Evolutionary conservation across 1,284 basidiomycete species (phyloP).

Genomic region (Pascua sp.): DNA sequence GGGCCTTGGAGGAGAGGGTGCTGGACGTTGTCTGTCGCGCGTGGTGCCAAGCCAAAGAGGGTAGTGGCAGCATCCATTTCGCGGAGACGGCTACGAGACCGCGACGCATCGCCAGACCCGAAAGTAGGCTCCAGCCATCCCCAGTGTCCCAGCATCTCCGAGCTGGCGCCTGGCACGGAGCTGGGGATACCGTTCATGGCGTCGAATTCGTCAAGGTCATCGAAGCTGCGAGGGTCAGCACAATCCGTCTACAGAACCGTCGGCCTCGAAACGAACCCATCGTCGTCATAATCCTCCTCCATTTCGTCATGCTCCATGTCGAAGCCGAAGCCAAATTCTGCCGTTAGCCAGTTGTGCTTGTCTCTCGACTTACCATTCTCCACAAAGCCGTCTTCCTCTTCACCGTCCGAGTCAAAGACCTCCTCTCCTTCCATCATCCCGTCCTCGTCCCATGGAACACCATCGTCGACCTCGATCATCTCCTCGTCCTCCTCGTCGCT

Average conservation of each 20-base stretch:
- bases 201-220: constrained; percentile 6
- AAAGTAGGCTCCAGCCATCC: constrained; percentile 26
- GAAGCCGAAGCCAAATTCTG: constrained; percentile 40
- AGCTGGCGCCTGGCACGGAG: constrained; percentile 1
- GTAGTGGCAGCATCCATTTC: constrained; percentile 21
- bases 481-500: constrained; percentile 28
- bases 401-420: constrained; percentile 37
- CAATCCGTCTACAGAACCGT: too few species aligned
- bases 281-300: constrained; percentile 20
- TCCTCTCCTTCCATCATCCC: constrained; percentile 49
- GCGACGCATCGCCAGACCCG: not conserved
- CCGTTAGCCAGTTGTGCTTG: not conserved
- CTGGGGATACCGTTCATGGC: constrained; percentile 4
- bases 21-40: constrained; percentile 58
- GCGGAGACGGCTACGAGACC: not conserved
- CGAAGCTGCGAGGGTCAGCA: not conserved
- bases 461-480: constrained; percentile 21
- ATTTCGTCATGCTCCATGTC: constrained; percentile 52
- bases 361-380: constrained; percentile 57
- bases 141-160: constrained; percentile 22
- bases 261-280: constrained; percentile 10
- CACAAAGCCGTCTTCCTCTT: constrained; percentile 59
- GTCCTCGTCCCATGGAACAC: constrained; percentile 49
- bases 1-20: constrained; percentile 73
- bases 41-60: constrained; percentile 20